phyloP scores from a whole-genome alignment of 2,329 filamentous ascomycete genomes.

The Cytospora chrysosperma region DNA sequence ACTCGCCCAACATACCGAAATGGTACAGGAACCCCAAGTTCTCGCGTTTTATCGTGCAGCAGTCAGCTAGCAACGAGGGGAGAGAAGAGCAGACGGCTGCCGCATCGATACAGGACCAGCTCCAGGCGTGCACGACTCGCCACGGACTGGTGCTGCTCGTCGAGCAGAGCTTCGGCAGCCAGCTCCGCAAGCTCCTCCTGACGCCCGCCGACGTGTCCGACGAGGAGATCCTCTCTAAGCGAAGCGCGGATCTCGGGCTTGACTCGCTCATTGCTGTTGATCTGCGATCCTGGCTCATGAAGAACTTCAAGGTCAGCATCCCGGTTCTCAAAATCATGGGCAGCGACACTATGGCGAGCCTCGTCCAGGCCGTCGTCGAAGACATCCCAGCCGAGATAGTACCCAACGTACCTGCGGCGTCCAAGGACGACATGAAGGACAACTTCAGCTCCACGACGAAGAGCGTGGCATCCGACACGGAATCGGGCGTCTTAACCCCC shows the following conservation, averaged over 20 bases:
- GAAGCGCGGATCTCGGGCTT: slow-evolving; percentile 20
- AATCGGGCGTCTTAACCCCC: too few relatives aligned
- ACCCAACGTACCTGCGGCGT: neutral
- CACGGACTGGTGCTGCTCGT: neutral
- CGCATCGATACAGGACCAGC: neutral
- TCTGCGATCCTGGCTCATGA: slow-evolving; percentile 47
- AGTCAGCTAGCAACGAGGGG: too few relatives aligned
- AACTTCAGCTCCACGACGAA: too few relatives aligned
- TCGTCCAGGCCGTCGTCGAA: neutral
- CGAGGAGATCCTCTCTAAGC: slow-evolving; percentile 1
- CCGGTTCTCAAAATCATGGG: slow-evolving; percentile 44
- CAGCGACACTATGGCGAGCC: neutral
- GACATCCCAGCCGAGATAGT: neutral
- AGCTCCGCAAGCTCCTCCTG: neutral
- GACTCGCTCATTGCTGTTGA: slow-evolving; percentile 29
- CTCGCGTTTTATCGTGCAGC: neutral
- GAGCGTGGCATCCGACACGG: too few relatives aligned
- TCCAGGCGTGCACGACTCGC: neutral
- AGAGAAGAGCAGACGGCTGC: neutral
- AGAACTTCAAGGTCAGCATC: slow-evolving; percentile 40
- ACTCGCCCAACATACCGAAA: neutral
- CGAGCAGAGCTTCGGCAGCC: too few relatives aligned
- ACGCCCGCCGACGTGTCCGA: neutral
- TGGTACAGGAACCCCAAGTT: slow-evolving; percentile 1
- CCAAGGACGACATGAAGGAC: too few relatives aligned